Conservation (phyloP, 2,329 filamentous ascomycete species). For the Albifimbria verrucaria region DNA sequence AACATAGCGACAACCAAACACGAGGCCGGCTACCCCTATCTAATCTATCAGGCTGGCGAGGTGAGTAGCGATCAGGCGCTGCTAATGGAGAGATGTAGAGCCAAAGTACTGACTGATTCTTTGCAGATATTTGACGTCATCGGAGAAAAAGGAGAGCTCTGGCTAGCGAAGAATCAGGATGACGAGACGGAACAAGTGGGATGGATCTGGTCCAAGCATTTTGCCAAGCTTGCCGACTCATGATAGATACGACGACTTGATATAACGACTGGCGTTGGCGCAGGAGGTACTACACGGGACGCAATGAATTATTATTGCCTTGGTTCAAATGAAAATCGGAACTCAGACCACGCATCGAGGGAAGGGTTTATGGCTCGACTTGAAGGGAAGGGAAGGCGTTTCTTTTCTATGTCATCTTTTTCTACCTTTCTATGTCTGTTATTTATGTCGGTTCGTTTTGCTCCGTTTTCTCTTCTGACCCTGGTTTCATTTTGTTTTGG, state of each 20-base stretch:
- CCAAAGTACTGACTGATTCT: background rate
- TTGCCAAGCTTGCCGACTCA: conserved; percentile 64
- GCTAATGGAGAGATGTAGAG: no score
- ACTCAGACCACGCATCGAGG: conserved; percentile 17
- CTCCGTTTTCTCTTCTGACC: conserved; percentile 4
- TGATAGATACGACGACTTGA: conserved; percentile 12
- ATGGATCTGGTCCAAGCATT: conserved; percentile 99
- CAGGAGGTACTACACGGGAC: conserved; percentile 11
- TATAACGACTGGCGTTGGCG: conserved; percentile 9
- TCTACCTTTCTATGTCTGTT: conserved; percentile 2
- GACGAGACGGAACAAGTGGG: conserved; percentile 75
- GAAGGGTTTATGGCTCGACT: conserved; percentile 16
- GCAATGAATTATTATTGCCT: conserved; percentile 11
- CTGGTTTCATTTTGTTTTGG: conserved; percentile 11
- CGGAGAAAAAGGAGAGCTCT: conserved; percentile 93
- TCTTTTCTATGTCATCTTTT: background rate
- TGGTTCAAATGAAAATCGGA: conserved; percentile 10
- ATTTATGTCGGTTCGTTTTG: background rate
- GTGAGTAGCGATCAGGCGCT: conserved; percentile 38
- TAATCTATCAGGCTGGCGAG: conserved; percentile 93
- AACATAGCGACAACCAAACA: conserved; percentile 90
- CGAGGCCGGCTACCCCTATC: conserved; percentile 92
- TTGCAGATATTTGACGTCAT: conserved; percentile 81
- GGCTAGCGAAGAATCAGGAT: conserved; percentile 97
- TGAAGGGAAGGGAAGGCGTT: conserved; percentile 14